Conservation (phyloP, 306 rosid genomes). For the Begonia loranthoides region DNA sequence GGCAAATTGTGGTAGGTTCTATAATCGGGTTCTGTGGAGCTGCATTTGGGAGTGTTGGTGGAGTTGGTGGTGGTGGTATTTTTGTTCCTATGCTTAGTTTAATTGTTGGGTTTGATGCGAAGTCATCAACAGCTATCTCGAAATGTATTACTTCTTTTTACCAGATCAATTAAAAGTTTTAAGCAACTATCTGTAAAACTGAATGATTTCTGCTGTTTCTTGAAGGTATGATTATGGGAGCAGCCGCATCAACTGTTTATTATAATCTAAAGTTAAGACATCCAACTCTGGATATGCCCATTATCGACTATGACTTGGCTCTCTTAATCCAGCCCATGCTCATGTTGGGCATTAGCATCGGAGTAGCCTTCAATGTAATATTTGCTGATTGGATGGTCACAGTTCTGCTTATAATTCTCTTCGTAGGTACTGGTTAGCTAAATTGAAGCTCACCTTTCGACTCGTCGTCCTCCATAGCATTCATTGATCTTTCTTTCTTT, state of each 20-base stretch:
- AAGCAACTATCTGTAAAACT: neutral
- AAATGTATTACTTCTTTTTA: conserved; percentile 39
- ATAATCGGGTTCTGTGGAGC: conserved; percentile 73
- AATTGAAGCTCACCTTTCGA: neutral
- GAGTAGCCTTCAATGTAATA: conserved; percentile 70
- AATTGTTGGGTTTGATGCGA: conserved; percentile 69
- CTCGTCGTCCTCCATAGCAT: neutral
- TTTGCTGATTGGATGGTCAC: conserved; percentile 96
- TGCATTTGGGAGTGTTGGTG: conserved; percentile 88
- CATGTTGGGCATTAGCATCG: conserved; percentile 89
- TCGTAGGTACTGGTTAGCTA: conserved; percentile 35
- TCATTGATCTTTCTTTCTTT: conserved; percentile 1
- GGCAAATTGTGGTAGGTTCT: conserved; percentile 50
- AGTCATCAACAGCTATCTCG: conserved; percentile 79
- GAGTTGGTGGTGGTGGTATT: conserved; percentile 91
- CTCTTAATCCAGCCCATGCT: conserved; percentile 92
- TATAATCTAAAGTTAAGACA: conserved; percentile 76
- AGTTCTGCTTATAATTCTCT: conserved; percentile 67
- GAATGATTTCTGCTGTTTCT: conserved; percentile 1
- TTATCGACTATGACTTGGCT: conserved; percentile 84
- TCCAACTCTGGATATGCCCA: conserved; percentile 57
- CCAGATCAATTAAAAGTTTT: neutral
- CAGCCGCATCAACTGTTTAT: conserved; percentile 64
- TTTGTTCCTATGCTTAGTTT: conserved; percentile 90
- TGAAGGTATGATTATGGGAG: conserved; percentile 94